Conservation (phyloP, 108 stramenopile genomes). For the Fragilariopsis cylindrus region DNA sequence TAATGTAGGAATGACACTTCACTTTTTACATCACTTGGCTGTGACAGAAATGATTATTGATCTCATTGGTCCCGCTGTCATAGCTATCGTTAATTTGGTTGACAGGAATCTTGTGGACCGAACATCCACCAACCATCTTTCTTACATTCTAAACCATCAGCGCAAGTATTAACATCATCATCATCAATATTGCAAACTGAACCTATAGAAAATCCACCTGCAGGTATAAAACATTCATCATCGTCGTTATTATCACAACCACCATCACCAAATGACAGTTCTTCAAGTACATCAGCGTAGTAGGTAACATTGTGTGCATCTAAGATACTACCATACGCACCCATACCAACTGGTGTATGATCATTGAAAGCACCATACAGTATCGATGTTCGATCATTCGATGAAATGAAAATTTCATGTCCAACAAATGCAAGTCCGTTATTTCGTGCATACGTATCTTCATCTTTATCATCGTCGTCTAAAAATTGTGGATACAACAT, state of each 20-base stretch:
- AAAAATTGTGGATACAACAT: background rate
- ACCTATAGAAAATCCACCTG: background rate
- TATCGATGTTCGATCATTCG: background rate
- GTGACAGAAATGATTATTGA: too few species aligned
- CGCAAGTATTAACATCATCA: background rate
- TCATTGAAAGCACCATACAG: background rate
- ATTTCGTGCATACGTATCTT: background rate
- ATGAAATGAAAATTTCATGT: background rate
- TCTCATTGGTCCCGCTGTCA: too few species aligned
- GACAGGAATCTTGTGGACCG: too few species aligned
- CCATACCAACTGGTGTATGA: background rate
- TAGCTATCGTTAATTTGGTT: too few species aligned
- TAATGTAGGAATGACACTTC: too few species aligned
- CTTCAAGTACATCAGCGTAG: background rate
- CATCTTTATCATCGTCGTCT: background rate
- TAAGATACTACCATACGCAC: background rate
- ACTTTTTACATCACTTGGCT: too few species aligned
- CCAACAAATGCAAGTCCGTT: conserved; percentile 1
- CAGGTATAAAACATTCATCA: background rate
- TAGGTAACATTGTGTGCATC: background rate
- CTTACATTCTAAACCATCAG: too few species aligned
- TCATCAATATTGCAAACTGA: background rate
- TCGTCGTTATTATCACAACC: background rate
- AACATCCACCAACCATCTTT: too few species aligned
- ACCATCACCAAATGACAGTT: background rate